Evolutionary conservation across 1,284 basidiomycete genomes (phyloP), one percentile per base, ranked within the genome.

Genomic region (Ceratobasidium papillatum): DNA sequence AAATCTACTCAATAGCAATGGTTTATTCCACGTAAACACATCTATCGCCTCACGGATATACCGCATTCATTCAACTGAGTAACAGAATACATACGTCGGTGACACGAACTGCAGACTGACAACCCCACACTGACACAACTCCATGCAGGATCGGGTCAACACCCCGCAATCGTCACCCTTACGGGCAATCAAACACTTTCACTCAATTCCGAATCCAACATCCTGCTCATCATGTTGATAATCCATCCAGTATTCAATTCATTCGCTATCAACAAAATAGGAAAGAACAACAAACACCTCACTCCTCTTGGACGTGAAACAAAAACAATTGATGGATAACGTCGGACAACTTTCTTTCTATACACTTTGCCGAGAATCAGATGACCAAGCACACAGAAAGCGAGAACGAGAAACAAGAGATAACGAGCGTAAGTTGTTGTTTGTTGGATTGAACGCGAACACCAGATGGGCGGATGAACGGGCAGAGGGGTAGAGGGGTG

Each of bases 361-460:
- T 65, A 65, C 63, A 65, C 63, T 65, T 36, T 36, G 56, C 32
- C 56, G 41, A 65, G 45, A 65, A 59, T 47, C 45, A 45, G 47
- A 47, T 30, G 25, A 34, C 32, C 30, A 47, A 52, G 41, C 38
- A 65, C 38, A 47, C 63, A 47, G 43, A 52, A 74, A 63, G 34
- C 14, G 25, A 64, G 71, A 27, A 62, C 8, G 25, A 41, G 9
- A 38, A 64, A 25, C 5, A 52, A 47, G 38, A 52, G 22, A 43
- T 49, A 61, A 43, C 56, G 71, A 62, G 56, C 38, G 41, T 58
- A 49, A 9, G 38, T 51, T 45, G 58, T 32, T 52, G 36, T 59
- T 47, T 41, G 30, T 25, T 30, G 17, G 8, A 36, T 27, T 65
- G 38, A 47, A 51, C 22, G 12, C 34, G 36, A 63, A 63, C 36